These are phyloP conservation scores for Malus hybrid DNA, from an alignment of 331 rosid genomes.

Conservation along the genomic window DNA sequence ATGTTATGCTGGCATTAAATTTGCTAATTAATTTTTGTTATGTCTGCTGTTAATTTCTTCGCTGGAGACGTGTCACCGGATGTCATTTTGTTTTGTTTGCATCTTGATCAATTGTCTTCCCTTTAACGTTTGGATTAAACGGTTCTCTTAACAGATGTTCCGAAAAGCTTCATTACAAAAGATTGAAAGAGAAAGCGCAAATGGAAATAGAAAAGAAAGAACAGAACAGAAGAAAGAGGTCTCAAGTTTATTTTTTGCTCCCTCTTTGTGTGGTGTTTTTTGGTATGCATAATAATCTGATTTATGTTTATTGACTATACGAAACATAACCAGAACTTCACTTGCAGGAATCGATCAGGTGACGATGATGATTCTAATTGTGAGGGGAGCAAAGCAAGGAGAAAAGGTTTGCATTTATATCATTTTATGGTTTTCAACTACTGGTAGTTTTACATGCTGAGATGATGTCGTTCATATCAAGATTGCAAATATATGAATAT, in stretches of 20 bases:
- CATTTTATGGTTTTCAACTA: no score
- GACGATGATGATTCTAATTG: no score
- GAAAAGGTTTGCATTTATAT: no score
- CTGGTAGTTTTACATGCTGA: no score
- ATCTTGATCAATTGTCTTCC: neutral
- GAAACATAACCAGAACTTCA: slow-evolving; percentile 16
- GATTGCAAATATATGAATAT: neutral
- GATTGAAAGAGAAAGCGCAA: no score
- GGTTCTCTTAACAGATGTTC: no score
- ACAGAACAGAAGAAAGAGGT: no score
- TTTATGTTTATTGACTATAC: neutral
- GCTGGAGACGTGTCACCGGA: neutral
- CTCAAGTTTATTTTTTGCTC: neutral
- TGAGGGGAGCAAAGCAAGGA: no score
- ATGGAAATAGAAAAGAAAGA: accelerated
- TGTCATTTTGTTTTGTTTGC: neutral
- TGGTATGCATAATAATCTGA: no score
- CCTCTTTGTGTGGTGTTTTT: neutral
- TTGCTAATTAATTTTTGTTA: neutral
- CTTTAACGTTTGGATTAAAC: no score
- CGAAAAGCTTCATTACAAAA: no score
- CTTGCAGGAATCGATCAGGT: neutral
- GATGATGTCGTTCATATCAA: neutral
- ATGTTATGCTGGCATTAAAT: neutral
- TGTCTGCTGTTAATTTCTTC: neutral